These are phyloP conservation scores for Aspergillus sp. DNA, from an alignment of 2,329 filamentous ascomycete species.

Conservation along the genomic window DNA sequence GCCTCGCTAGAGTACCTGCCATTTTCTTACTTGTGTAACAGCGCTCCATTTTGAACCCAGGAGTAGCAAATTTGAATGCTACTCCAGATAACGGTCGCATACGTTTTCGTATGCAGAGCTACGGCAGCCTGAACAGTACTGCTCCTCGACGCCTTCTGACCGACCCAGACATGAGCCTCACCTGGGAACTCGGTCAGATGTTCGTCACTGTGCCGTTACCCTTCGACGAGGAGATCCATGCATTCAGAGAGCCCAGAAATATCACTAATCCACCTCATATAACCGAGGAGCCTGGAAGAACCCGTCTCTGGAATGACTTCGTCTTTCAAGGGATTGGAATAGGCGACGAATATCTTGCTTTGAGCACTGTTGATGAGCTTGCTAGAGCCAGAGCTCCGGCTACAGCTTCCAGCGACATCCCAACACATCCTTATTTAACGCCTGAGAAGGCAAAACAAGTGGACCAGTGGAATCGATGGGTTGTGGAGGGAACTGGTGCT, in stretches of 20 bases:
- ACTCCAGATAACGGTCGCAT: slow-evolving; percentile 4
- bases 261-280: slow-evolving; percentile 21
- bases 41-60: slow-evolving; percentile 22
- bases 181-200: slow-evolving; percentile 23
- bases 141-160: slow-evolving; percentile 27
- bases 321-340: slow-evolving; percentile 36
- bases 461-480: slow-evolving; percentile 36
- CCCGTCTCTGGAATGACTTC: slow-evolving; percentile 36
- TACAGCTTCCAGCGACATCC: slow-evolving; percentile 6
- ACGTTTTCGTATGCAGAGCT: slow-evolving; percentile 23
- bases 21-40: slow-evolving; percentile 13
- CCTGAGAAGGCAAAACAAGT: slow-evolving; percentile 33
- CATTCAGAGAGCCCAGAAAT: slow-evolving; percentile 18
- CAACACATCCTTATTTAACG: slow-evolving; percentile 28
- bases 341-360: slow-evolving; percentile 21
- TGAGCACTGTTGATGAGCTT: slow-evolving; percentile 20
- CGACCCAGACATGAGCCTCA: slow-evolving; percentile 19
- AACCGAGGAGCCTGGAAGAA: slow-evolving; percentile 23
- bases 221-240: slow-evolving; percentile 20
- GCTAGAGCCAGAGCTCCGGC: slow-evolving; percentile 6
- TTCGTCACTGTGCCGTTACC: slow-evolving; percentile 25
- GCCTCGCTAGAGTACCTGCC: too few relatives aligned
- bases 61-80: slow-evolving; percentile 24
- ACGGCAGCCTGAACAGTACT: slow-evolving; percentile 21
- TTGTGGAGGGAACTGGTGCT: slow-evolving; percentile 25